Conservation (phyloP, 2,329 filamentous ascomycete genomes). For the Lizonia empirigonia region DNA sequence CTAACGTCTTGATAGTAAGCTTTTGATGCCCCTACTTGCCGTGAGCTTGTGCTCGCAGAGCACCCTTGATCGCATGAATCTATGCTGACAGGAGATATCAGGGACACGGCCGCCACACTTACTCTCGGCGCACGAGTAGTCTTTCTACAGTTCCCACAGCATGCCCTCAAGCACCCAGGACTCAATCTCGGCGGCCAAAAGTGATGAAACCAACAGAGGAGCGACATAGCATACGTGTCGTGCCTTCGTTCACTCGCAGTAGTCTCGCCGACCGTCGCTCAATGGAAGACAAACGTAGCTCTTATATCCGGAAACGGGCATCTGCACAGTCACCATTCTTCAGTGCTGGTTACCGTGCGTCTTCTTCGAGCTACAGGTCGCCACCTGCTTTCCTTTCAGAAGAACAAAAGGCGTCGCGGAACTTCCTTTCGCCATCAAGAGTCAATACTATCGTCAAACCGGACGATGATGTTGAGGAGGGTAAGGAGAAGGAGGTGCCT, state of each 20-base stretch:
- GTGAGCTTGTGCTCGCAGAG: background rate
- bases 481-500: constrained; percentile 23
- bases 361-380: constrained; percentile 38
- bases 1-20: constrained; percentile 18
- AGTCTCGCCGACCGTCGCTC: constrained; percentile 47
- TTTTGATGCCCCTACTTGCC: too few relatives aligned
- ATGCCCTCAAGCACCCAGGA: constrained; percentile 42
- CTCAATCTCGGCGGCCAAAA: constrained; percentile 30
- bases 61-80: background rate
- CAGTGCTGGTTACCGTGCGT: constrained; percentile 40
- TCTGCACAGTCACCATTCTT: constrained; percentile 50
- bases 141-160: constrained; percentile 48
- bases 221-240: constrained; percentile 49
- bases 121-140: constrained; percentile 47
- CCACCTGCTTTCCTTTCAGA: constrained; percentile 28
- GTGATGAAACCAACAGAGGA: constrained; percentile 42
- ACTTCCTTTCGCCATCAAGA: constrained; percentile 12
- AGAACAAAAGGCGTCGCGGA: constrained; percentile 10
- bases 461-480: constrained; percentile 23
- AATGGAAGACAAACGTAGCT: constrained; percentile 50
- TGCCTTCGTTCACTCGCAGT: constrained; percentile 40
- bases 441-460: constrained; percentile 26
- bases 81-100: constrained; percentile 4
- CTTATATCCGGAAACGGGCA: constrained; percentile 51
- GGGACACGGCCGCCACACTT: constrained; percentile 36